Base-by-base conservation (phyloP, 352 stramenopile species). In the Globisporangium camurandrum region DNA sequence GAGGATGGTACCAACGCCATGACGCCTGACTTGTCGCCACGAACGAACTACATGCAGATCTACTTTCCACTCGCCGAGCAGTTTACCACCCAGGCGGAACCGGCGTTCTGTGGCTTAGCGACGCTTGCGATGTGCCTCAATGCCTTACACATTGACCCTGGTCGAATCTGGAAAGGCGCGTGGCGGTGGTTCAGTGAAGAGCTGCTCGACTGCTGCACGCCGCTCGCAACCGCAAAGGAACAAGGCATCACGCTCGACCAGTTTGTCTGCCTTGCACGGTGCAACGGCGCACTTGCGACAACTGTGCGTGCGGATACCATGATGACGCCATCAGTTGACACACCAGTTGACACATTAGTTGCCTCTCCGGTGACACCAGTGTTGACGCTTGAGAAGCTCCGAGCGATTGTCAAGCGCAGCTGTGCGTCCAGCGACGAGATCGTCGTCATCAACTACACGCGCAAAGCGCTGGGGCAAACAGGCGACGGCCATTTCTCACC, bases 401-500 rank as follows among this genome's bases (percentile, higher is more conserved):
- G 81, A 3, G 61, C 61, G 33, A 66, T 88, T 58, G 79, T 97
- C 43, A 81, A 89, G 46, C 64, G 40, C 45, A 86, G 64, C 56
- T 98, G 59, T 54, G 67, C 58, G 34, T 80, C 64, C 53, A 92
- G 39, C 53, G 87, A 51, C 37, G 72, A 80, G 71, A 86, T 97
- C 39, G 65, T 98, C 20, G 92, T 97, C 33, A 71, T 96, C 22
- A 97, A 94, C 20, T 98, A 97, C 71, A 84, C 71, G 14, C 81
- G 95, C 45, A 83, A 95, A 62, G 75, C 79, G 46, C 68, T 98
- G 3, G 67, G 73, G 16, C 95, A 99, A 67, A 99, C 95, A 0
- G 96, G 96, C 17, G 82, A 84, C 50, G 96, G 96, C 17, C 96
- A 99, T 65, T 99, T 99, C 62, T 97, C 86, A 31, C 96, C 96